These are phyloP conservation scores for Daldinia decipiens DNA, from an alignment of 495 filamentous ascomycete genomes.

Conservation along the genomic window DNA sequence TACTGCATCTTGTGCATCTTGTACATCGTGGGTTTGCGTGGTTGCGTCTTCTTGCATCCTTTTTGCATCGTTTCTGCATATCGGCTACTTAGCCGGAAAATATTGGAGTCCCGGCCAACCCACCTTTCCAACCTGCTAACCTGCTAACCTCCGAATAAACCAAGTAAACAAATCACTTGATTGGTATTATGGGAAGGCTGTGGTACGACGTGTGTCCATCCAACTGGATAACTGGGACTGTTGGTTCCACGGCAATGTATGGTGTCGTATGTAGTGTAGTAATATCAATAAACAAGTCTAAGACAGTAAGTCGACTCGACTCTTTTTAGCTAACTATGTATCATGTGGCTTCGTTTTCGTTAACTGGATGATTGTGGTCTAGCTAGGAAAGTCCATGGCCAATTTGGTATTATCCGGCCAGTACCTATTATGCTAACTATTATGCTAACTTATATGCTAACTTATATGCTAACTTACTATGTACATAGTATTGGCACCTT, in stretches of 20 bases:
- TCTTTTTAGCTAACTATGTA: background rate
- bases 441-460: too few relatives aligned
- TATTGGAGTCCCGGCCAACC: constrained; percentile 12
- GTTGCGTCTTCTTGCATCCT: constrained; percentile 17
- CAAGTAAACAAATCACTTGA: constrained; percentile 21
- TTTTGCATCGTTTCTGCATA: constrained; percentile 8
- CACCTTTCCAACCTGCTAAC: constrained; percentile 1
- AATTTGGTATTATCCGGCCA: constrained; percentile 1
- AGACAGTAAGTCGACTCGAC: constrained; percentile 6
- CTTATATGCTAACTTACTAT: constrained; percentile 18
- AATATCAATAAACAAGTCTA: constrained; percentile 37
- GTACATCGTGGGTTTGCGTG: constrained; percentile 3
- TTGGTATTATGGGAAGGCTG: constrained; percentile 23
- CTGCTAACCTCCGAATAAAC: background rate
- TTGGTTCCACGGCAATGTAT: constrained; percentile 18
- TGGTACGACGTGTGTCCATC: constrained; percentile 37
- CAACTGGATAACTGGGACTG: constrained; percentile 24
- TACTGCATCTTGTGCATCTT: constrained; percentile 44
- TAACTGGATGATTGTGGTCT: constrained; percentile 3
- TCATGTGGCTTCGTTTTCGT: constrained; percentile 12
- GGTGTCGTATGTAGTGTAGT: constrained; percentile 35
- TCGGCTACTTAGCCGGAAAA: constrained; percentile 12
- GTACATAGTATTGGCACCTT: constrained; percentile 14
- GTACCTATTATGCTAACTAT: constrained; percentile 7
- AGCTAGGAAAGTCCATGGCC: constrained; percentile 26